These are phyloP conservation scores for Plasmodium gonderi DNA, from an alignment of 169 alveolate species.

Conservation along the genomic window DNA sequence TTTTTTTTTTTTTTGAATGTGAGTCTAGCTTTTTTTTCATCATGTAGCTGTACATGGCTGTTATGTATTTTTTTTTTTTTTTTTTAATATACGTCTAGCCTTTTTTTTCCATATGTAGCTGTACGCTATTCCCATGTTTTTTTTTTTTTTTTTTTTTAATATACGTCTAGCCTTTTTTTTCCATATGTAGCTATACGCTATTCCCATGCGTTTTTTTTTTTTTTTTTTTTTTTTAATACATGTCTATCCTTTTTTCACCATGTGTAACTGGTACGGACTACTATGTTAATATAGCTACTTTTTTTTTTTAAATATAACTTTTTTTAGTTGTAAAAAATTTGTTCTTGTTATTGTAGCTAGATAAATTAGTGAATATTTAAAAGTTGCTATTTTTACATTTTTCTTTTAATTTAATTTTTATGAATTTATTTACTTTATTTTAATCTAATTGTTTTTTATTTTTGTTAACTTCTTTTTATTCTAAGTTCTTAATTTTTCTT, in stretches of 20 bases:
- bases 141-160: not conserved
- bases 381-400: not conserved
- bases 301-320: conserved; percentile 1
- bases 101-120: not conserved
- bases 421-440: not conserved
- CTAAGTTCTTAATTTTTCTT: not conserved
- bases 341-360: conserved; percentile 8
- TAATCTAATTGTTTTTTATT: not conserved
- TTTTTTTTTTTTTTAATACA: not conserved
- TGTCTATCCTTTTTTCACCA: too few relatives aligned
- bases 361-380: not conserved
- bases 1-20: not conserved
- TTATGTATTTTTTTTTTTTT: conserved; percentile 15
- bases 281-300: not conserved
- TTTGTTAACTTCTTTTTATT: not conserved
- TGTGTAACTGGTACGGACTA: too few relatives aligned
- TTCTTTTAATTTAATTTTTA: not conserved
- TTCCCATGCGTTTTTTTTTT: not conserved
- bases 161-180: not conserved
- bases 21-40: not conserved
- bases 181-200: not conserved
- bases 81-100: not conserved
- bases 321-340: not conserved
- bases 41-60: not conserved
- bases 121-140: not conserved